phyloP scores from a whole-genome alignment of 768 basidiomycete genomes.

The Suillus ampliporus region DNA sequence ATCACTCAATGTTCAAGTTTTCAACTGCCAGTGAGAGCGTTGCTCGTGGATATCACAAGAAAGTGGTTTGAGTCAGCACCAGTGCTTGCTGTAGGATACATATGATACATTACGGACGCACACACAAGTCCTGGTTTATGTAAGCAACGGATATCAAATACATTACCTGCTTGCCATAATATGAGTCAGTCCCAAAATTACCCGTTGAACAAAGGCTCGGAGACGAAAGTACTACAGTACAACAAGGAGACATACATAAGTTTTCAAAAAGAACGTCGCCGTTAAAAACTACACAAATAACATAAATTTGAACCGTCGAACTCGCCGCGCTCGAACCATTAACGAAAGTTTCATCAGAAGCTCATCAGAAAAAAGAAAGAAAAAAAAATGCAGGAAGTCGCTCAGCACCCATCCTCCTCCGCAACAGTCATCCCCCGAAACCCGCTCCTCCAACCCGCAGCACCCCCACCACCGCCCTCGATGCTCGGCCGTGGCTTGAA shows the following conservation, averaged over 20 bases:
- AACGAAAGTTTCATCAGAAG: neutral
- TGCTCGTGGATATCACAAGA: too few relatives aligned
- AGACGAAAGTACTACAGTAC: neutral
- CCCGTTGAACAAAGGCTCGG: too few relatives aligned
- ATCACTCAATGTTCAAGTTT: too few relatives aligned
- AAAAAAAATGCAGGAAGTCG: neutral
- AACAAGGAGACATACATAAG: conserved; percentile 6
- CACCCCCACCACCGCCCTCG: conserved; percentile 44
- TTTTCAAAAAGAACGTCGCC: neutral
- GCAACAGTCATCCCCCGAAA: conserved; percentile 43
- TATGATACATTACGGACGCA: too few relatives aligned
- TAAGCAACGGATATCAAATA: too few relatives aligned
- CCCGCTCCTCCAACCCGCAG: conserved; percentile 27
- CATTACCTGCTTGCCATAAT: too few relatives aligned
- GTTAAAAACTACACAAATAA: conserved; percentile 4
- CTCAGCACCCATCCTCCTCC: conserved; percentile 55
- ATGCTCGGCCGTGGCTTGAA: conserved; percentile 83
- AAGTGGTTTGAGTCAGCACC: too few relatives aligned
- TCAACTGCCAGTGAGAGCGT: too few relatives aligned
- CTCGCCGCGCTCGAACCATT: neutral
- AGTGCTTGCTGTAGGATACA: too few relatives aligned
- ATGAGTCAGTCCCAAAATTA: too few relatives aligned
- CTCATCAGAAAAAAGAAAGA: neutral
- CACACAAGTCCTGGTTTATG: too few relatives aligned
- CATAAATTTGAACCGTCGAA: neutral